Conservation (phyloP, 306 rosid genomes). For the Vicia sativa region DNA sequence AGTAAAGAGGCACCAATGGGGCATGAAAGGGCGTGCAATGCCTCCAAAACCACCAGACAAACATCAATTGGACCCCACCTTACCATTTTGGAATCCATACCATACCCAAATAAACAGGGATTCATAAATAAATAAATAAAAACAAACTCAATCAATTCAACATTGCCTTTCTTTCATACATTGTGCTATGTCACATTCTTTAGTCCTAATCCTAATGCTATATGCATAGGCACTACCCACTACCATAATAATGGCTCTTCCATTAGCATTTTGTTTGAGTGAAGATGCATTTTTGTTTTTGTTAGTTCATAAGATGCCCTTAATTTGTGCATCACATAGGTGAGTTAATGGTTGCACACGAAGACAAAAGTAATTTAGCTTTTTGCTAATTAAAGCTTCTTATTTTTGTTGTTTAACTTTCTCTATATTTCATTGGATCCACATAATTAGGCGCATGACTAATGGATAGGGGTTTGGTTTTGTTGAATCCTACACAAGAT, state of each 20-base stretch:
- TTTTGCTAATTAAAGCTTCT: slow-evolving; percentile 26
- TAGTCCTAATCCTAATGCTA: slow-evolving; percentile 33
- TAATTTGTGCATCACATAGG: slow-evolving; percentile 44
- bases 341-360: slow-evolving; percentile 41
- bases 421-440: slow-evolving; percentile 54
- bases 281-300: neutral
- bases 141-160: slow-evolving; percentile 46
- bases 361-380: slow-evolving; percentile 36
- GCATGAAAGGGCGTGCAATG: slow-evolving; percentile 80
- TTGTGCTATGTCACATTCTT: slow-evolving; percentile 52
- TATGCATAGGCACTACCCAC: slow-evolving; percentile 59
- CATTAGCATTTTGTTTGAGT: slow-evolving; percentile 10
- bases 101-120: slow-evolving; percentile 38
- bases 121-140: slow-evolving; percentile 34
- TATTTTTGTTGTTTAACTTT: slow-evolving; percentile 35
- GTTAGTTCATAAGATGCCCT: slow-evolving; percentile 25
- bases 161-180: slow-evolving; percentile 33
- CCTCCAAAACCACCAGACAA: slow-evolving; percentile 72
- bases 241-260: slow-evolving; percentile 56
- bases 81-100: slow-evolving; percentile 57
- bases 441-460: slow-evolving; percentile 49
- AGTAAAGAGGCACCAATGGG: slow-evolving; percentile 64
- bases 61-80: slow-evolving; percentile 61
- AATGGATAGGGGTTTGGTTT: slow-evolving; percentile 30
- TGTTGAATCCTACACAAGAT: slow-evolving; percentile 57